Base-by-base conservation (phyloP, 2,329 filamentous ascomycete species). In the Sclerotinia nivalis region DNA sequence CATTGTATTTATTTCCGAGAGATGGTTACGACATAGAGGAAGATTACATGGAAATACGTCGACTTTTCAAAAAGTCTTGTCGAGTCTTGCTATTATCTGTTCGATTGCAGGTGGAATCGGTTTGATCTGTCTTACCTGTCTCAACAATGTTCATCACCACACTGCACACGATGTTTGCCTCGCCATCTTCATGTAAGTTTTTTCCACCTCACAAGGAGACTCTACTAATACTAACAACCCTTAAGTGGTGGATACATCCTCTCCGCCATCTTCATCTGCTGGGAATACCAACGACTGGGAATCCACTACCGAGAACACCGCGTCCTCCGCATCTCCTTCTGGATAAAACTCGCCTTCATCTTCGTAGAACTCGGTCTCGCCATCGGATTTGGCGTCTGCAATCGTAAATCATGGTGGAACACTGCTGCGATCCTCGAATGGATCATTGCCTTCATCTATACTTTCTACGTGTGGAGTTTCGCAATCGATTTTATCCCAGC, bases 391-490 rank as follows among this genome's bases (percentile, higher is more conserved):
- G 90, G 84, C 31, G 83, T 88, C 5, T 83, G 83, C 69, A 85
- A 83, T 49, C 83, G 81, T 52, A 80, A 79, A 4, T 71, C 81
- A 12, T 76, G 83, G 34, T 85, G 84, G 75, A 90, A 96, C 79
- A 80, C 83, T 1, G 93, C 90, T 52, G 96, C 93, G 8, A 82
- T 96, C 66, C 80, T 97, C 45, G 95, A 98, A 82, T 90, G 88
- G 88, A 78, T 88, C 71, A 88, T 97, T 73, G 88, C 93, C 45
- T 89, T 97, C 77, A 84, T 97, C 77, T 97, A 94, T 82, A 92
- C 91, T 67, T 91, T 94, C 77, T 98, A 97, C 82, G 85, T 96
- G 72, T 86, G 95, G 72, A 93, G 91, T 72, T 98, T 97, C 83
- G 86, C 91, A 77, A 85, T 97, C 78, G 95, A 99, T 81, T 88